These are phyloP conservation scores for Pseudoscleropodium purum DNA, from an alignment of 225 moss, liverwort and hornwort species.

Conservation along the genomic window DNA sequence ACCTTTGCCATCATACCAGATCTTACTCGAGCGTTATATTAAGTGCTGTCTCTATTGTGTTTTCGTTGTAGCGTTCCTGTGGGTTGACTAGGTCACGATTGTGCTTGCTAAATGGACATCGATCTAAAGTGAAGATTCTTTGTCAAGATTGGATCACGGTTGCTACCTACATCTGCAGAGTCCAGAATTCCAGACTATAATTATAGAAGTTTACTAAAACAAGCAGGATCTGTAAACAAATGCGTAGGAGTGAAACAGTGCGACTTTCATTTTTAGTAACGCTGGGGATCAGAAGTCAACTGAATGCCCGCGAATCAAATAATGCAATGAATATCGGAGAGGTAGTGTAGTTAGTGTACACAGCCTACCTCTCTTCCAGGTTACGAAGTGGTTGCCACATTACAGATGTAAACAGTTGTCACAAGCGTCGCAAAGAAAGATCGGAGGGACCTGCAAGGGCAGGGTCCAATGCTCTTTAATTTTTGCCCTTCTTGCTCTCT, in stretches of 20 bases:
- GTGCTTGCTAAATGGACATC: neutral
- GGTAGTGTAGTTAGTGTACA: neutral
- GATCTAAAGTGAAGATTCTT: neutral
- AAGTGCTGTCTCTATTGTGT: neutral
- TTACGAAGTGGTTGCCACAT: neutral
- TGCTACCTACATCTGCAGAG: neutral
- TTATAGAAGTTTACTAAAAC: neutral
- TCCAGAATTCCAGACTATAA: too few relatives aligned
- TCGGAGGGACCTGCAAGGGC: too few relatives aligned
- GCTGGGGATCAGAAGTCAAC: neutral
- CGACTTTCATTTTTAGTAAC: too few relatives aligned
- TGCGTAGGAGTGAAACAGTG: neutral
- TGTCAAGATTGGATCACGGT: neutral
- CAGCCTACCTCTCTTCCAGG: neutral
- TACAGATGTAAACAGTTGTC: neutral
- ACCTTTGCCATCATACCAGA: neutral
- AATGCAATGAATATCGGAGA: neutral
- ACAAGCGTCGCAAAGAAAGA: neutral
- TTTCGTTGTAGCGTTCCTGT: neutral
- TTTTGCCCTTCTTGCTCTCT: too few relatives aligned
- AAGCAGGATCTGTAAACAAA: neutral
- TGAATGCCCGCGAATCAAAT: too few relatives aligned
- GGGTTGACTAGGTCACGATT: too few relatives aligned
- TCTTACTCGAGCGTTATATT: neutral
- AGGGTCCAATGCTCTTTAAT: neutral